Evolutionary conservation across 768 basidiomycete species (phyloP).

Genomic region (Cantharellus cinnabarinus): DNA sequence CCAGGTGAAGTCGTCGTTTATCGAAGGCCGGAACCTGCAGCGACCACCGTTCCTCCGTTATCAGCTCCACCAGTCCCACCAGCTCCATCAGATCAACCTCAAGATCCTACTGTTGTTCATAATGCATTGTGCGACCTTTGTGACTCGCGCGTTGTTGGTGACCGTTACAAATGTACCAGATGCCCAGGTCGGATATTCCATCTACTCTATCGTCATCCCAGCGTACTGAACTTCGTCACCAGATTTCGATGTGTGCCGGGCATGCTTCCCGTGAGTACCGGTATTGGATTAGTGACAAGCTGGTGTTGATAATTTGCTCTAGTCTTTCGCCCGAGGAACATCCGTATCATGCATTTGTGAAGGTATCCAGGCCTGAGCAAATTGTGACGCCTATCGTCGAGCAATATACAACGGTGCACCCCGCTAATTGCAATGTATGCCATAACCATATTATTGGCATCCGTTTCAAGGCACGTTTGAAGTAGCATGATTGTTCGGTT

Average conservation of each 20-base stretch:
- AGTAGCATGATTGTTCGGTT: background rate
- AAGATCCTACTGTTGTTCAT: constrained; percentile 21
- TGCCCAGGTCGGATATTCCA: background rate
- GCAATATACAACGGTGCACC: constrained; percentile 6
- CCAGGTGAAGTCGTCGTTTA: constrained; percentile 49
- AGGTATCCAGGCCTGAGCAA: constrained; percentile 31
- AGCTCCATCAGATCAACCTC: background rate
- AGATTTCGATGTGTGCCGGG: constrained; percentile 60
- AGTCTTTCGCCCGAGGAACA: constrained; percentile 52
- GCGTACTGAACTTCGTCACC: constrained; percentile 57
- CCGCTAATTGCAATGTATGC: constrained; percentile 22
- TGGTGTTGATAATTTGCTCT: constrained; percentile 4
- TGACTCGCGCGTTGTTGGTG: constrained; percentile 44
- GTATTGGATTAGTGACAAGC: background rate
- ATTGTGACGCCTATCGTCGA: constrained; percentile 15
- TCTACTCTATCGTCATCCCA: background rate
- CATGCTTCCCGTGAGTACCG: constrained; percentile 32
- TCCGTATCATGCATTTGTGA: constrained; percentile 55
- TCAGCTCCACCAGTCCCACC: background rate
- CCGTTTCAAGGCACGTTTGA: constrained; percentile 44
- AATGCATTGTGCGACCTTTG: constrained; percentile 59
- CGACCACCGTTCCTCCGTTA: background rate
- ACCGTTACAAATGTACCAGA: constrained; percentile 40
- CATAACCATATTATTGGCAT: constrained; percentile 31
- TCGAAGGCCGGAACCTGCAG: constrained; percentile 20